Percentiles rank a stretch among this genome's conserved stretches.
Evolutionary conservation across 805 yeast species (phyloP).

Genomic region (Sugiyamaella americana): DNA sequence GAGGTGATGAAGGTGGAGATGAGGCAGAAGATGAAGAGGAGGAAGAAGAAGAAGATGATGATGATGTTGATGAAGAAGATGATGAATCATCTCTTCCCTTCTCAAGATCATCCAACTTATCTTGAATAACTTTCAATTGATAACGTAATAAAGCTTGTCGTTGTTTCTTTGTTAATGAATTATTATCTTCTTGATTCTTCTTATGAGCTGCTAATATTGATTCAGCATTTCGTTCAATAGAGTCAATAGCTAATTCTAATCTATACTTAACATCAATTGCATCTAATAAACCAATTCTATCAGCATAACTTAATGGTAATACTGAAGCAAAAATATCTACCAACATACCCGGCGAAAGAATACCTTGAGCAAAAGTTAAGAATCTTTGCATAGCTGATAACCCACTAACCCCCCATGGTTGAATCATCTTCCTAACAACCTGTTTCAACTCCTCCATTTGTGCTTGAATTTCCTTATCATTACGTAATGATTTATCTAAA

Average conservation of each 20-base stretch:
- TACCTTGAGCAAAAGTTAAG: conserved; percentile 10
- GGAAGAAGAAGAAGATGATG: background rate
- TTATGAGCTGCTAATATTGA: conserved; percentile 11
- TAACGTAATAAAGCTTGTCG: conserved; percentile 27
- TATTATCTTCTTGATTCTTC: conserved; percentile 8
- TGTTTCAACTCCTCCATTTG: conserved; percentile 13
- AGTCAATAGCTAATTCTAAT: conserved; percentile 22
- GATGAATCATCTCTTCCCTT: conserved; percentile 1
- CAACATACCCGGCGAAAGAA: conserved; percentile 25
- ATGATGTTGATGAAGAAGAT: background rate
- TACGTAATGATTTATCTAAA: background rate
- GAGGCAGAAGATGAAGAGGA: background rate
- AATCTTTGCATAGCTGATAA: conserved; percentile 12
- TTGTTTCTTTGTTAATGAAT: conserved; percentile 19
- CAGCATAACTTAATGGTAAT: conserved; percentile 29
- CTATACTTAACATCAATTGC: conserved; percentile 26
- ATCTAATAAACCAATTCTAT: conserved; percentile 28
- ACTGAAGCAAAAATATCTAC: conserved; percentile 34
- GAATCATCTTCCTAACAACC: conserved; percentile 10
- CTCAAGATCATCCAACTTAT: conserved; percentile 20
- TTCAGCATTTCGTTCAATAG: conserved; percentile 13
- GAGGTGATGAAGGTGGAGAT: background rate
- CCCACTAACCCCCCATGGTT: conserved; percentile 11
- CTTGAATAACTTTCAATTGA: conserved; percentile 23
- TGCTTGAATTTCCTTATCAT: conserved; percentile 4